Evolutionary conservation across 495 filamentous ascomycete genomes (phyloP).

Genomic region (Trichoderma gamsii): DNA sequence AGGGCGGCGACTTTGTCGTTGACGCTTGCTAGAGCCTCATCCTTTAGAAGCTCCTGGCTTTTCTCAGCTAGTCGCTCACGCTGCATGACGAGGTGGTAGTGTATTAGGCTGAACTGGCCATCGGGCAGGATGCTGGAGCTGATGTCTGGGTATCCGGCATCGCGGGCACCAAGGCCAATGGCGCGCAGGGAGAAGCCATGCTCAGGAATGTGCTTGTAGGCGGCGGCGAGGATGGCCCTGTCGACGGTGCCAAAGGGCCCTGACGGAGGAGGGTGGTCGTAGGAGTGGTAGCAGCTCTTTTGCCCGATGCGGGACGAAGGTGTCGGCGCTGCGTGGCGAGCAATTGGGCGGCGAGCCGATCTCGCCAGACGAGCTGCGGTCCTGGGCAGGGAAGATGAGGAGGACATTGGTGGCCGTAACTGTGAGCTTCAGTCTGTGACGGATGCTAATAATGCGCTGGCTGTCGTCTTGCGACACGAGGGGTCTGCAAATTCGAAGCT

Average conservation of each 20-base stretch:
- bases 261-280: constrained; percentile 52
- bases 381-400: not conserved
- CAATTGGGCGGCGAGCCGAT: constrained; percentile 11
- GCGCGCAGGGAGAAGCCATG: constrained; percentile 74
- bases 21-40: constrained; percentile 25
- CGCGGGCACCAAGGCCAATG: constrained; percentile 70
- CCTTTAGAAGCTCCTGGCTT: constrained; percentile 26
- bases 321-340: constrained; percentile 12
- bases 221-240: constrained; percentile 69
- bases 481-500: no score
- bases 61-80: constrained; percentile 36
- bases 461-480: no score
- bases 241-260: constrained; percentile 65
- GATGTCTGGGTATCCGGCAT: constrained; percentile 79
- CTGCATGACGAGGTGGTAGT: constrained; percentile 71
- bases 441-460: no score
- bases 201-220: constrained; percentile 68
- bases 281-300: constrained; percentile 61
- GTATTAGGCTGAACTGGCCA: constrained; percentile 73
- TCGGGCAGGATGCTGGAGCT: constrained; percentile 74
- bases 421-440: no score
- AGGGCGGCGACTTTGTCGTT: constrained; percentile 54
- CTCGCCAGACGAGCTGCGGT: not conserved
- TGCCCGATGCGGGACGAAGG: not conserved
- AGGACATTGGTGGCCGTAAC: not conserved